phyloP scores from a whole-genome alignment of 2,329 filamentous ascomycete genomes.

The Colletotrichum sp. region DNA sequence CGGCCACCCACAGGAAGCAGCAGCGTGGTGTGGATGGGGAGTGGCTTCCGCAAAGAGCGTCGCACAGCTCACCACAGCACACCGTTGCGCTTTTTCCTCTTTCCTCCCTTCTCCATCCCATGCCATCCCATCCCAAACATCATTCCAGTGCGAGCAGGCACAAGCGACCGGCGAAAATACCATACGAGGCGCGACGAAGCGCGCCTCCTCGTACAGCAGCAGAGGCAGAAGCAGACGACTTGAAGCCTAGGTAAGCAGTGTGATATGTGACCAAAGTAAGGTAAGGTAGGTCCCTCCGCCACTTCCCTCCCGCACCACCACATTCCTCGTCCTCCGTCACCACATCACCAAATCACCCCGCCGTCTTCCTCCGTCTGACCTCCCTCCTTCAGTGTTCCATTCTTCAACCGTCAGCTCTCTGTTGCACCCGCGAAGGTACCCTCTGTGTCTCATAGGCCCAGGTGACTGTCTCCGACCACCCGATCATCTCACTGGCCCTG shows the following conservation, averaged over 20 bases:
- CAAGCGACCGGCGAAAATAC: neutral
- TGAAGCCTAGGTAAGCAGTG: neutral
- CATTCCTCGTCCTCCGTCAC: neutral
- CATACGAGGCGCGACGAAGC: neutral
- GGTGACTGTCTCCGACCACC: neutral
- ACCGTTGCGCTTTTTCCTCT: neutral
- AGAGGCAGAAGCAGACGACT: neutral
- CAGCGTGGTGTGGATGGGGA: neutral
- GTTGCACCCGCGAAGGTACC: neutral
- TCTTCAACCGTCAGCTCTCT: neutral
- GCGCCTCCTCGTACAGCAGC: neutral
- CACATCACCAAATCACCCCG: neutral
- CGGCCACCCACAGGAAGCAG: neutral
- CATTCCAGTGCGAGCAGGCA: neutral
- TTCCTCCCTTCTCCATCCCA: neutral
- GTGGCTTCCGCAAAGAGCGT: neutral
- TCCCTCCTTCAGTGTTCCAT: neutral
- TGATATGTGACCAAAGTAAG: neutral
- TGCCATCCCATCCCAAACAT: neutral
- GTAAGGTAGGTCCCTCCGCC: neutral
- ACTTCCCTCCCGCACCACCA: neutral
- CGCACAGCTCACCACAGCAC: neutral
- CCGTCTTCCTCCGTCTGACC: slow-evolving; percentile 2
- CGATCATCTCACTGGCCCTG: neutral
- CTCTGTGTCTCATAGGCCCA: neutral